Evolutionary conservation across 2,329 filamentous ascomycete species (phyloP).

Genomic region (Hypoxylon sp.): DNA sequence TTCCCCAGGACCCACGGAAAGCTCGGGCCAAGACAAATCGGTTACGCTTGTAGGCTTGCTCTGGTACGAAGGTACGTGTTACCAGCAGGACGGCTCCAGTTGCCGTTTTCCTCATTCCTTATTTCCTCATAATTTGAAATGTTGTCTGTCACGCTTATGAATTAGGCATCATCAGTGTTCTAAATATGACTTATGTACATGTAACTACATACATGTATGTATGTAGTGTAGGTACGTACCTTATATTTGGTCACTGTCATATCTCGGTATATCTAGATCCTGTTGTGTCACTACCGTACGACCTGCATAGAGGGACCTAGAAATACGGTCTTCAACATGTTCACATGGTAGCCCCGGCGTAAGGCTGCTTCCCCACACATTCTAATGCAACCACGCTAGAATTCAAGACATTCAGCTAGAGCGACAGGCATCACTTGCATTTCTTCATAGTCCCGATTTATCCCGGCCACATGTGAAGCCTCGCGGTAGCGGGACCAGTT

Average conservation of each 20-base stretch:
- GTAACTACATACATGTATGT: too few relatives aligned
- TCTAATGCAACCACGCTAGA: conserved; percentile 18
- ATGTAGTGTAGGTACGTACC: not conserved
- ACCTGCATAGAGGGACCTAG: not conserved
- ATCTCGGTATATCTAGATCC: not conserved
- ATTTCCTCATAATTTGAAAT: too few relatives aligned
- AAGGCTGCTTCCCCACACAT: conserved; percentile 29
- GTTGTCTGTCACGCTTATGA: not conserved
- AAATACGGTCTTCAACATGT: conserved; percentile 1
- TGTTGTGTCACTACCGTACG: not conserved
- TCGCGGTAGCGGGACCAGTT: conserved; percentile 5
- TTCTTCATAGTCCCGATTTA: conserved; percentile 27
- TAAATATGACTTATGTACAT: too few relatives aligned
- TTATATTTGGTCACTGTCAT: not conserved
- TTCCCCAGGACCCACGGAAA: conserved; percentile 28
- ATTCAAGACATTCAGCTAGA: conserved; percentile 7
- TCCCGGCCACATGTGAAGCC: conserved; percentile 40
- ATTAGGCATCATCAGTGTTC: too few relatives aligned
- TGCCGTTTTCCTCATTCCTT: not conserved
- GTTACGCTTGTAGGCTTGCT: conserved; percentile 2
- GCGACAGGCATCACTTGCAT: not conserved
- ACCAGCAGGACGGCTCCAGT: conserved; percentile 12
- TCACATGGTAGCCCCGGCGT: conserved; percentile 13
- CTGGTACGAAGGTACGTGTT: not conserved
- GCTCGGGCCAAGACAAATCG: conserved; percentile 32